phyloP scores from a whole-genome alignment of 176 grass and related monocot species.

The Aechmea fasciata region DNA sequence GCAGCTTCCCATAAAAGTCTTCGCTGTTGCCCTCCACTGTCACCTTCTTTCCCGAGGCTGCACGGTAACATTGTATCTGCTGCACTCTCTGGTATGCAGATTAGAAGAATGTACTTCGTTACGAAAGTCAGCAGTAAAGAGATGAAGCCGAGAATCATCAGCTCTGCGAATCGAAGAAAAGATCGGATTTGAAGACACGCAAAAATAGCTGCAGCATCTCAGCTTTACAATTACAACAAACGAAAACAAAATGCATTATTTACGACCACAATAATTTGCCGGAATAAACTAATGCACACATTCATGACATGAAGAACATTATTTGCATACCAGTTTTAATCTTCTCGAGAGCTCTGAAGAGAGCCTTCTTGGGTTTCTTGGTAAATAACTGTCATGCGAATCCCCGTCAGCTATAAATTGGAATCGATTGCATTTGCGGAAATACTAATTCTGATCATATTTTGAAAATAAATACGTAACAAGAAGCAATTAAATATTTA shows the following conservation, averaged over 20 bases:
- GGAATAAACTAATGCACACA: background rate
- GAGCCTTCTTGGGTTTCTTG: conserved; percentile 49
- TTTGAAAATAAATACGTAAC: background rate
- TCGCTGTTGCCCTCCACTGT: conserved; percentile 6
- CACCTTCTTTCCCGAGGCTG: background rate
- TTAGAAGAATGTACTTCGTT: conserved; percentile 41
- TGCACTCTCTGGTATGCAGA: conserved; percentile 64
- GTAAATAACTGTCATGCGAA: conserved; percentile 44
- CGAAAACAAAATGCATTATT: background rate
- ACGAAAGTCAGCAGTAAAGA: conserved; percentile 70
- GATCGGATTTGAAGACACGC: background rate
- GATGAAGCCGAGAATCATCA: conserved; percentile 96
- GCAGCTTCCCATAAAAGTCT: conserved; percentile 35
- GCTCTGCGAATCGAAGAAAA: conserved; percentile 43
- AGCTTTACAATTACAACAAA: background rate
- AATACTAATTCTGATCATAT: background rate
- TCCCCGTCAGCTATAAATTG: background rate
- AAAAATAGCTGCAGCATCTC: background rate
- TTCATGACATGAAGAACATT: background rate
- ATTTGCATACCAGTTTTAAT: conserved; percentile 51
- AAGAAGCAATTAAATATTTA: background rate
- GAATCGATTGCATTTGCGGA: background rate
- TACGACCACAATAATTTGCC: background rate
- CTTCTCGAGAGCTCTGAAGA: conserved; percentile 72
- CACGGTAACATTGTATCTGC: conserved; percentile 84